phyloP scores from a whole-genome alignment of 768 basidiomycete species.

The Tubosaeta brunneosetosa region DNA sequence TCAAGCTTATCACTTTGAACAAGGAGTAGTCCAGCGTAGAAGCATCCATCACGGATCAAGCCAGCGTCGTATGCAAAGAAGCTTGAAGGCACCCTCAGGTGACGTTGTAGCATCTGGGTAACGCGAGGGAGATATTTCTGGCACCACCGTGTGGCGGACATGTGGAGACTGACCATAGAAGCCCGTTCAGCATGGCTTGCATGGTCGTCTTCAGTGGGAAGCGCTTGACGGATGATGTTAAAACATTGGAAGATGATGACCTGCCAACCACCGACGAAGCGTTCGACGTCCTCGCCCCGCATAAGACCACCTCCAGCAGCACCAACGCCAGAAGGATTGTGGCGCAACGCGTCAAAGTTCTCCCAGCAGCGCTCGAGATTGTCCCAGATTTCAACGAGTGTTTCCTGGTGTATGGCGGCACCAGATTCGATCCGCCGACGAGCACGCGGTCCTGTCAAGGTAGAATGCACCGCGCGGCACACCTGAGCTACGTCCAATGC shows the following conservation, averaged over 20 bases:
- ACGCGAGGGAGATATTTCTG: slow-evolving; percentile 46
- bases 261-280: slow-evolving; percentile 85
- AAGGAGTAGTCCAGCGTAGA: slow-evolving; percentile 76
- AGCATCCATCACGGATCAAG: slow-evolving; percentile 84
- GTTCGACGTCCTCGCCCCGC: slow-evolving; percentile 49
- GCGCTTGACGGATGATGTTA: slow-evolving; percentile 80
- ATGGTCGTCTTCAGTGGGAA: slow-evolving; percentile 48
- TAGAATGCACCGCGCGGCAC: slow-evolving; percentile 73
- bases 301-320: slow-evolving; percentile 31
- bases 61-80: slow-evolving; percentile 86
- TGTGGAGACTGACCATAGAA: slow-evolving; percentile 43
- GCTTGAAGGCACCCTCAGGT: slow-evolving; percentile 37
- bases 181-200: slow-evolving; percentile 43
- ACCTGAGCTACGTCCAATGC: slow-evolving; percentile 72
- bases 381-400: slow-evolving; percentile 79
- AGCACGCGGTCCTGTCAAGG: slow-evolving; percentile 76
- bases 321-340: slow-evolving; percentile 40
- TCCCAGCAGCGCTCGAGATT: slow-evolving; percentile 79
- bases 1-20: slow-evolving; percentile 48
- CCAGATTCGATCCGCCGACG: slow-evolving; percentile 50
- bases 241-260: slow-evolving; percentile 91
- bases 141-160: slow-evolving; percentile 46
- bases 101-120: slow-evolving; percentile 47
- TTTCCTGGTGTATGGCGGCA: slow-evolving; percentile 52
- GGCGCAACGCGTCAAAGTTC: slow-evolving; percentile 67